Conservation (phyloP, 768 basidiomycete species). For the Xerocomellus amylosporus region DNA sequence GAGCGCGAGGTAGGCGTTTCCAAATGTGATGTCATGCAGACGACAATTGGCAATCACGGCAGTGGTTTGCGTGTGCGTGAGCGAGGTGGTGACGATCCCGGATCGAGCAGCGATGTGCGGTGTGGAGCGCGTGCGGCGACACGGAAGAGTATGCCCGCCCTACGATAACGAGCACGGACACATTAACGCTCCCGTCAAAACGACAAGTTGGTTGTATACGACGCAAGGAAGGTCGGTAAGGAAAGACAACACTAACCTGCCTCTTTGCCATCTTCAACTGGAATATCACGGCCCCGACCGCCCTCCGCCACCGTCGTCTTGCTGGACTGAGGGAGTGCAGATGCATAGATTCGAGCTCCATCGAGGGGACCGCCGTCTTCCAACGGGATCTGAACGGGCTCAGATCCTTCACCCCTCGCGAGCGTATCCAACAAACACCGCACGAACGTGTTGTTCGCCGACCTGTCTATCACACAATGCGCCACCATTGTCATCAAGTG, state of each 20-base stretch:
- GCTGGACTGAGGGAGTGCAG: slow-evolving; percentile 32
- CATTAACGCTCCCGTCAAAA: neutral
- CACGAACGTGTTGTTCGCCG: slow-evolving; percentile 40
- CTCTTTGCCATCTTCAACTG: slow-evolving; percentile 32
- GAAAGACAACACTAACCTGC: slow-evolving; percentile 30
- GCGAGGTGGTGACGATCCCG: slow-evolving; percentile 14
- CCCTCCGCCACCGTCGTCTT: slow-evolving; percentile 44
- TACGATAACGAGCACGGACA: slow-evolving; percentile 16
- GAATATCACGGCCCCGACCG: slow-evolving; percentile 39
- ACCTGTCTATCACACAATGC: slow-evolving; percentile 52
- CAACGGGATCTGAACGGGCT: slow-evolving; percentile 25
- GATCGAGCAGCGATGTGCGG: slow-evolving; percentile 38
- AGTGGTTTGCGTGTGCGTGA: slow-evolving; percentile 31
- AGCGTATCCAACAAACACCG: slow-evolving; percentile 48
- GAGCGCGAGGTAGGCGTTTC: slow-evolving; percentile 47
- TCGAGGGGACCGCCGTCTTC: slow-evolving; percentile 37
- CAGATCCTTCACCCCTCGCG: neutral
- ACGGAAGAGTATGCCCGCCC: slow-evolving; percentile 58
- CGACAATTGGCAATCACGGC: slow-evolving; percentile 41
- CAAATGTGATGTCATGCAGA: slow-evolving; percentile 44
- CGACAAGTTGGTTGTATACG: neutral
- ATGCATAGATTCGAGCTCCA: slow-evolving; percentile 35
- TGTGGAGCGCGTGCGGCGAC: slow-evolving; percentile 37
- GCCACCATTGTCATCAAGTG: slow-evolving; percentile 45
- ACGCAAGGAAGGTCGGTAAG: neutral